Evolutionary conservation across 768 basidiomycete species (phyloP).

Genomic region (Podaxis sp.): DNA sequence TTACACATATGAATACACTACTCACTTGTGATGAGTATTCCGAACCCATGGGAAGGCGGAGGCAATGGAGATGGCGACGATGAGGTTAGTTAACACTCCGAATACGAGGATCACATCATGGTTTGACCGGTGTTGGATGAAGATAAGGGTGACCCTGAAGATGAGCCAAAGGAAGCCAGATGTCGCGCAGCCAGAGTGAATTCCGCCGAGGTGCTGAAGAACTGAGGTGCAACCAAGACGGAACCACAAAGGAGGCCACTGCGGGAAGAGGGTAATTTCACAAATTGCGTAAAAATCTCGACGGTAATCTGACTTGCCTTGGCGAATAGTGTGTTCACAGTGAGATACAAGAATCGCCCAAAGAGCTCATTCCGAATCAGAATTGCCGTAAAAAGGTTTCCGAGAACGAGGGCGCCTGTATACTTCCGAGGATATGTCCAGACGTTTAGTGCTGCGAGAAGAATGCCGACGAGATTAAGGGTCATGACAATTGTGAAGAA

Average conservation of each 20-base stretch:
- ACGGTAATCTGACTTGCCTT: slow-evolving; percentile 46
- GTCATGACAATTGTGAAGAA: slow-evolving; percentile 65
- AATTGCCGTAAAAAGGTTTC: slow-evolving; percentile 71
- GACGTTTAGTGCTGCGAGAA: slow-evolving; percentile 58
- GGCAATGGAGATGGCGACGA: slow-evolving; percentile 58
- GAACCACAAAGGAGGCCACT: slow-evolving; percentile 53
- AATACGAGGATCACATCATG: slow-evolving; percentile 56
- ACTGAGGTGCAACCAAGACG: slow-evolving; percentile 72
- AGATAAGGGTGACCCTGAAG: slow-evolving; percentile 55
- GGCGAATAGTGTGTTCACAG: slow-evolving; percentile 75
- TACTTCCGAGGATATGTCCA: slow-evolving; percentile 70
- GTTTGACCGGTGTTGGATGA: slow-evolving; percentile 49
- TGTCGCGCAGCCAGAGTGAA: slow-evolving; percentile 79
- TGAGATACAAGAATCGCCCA: slow-evolving; percentile 69
- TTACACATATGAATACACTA: neutral
- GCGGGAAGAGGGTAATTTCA: slow-evolving; percentile 1
- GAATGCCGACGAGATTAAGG: slow-evolving; percentile 59
- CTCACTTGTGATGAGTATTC: slow-evolving; percentile 80
- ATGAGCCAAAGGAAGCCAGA: slow-evolving; percentile 77
- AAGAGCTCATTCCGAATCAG: slow-evolving; percentile 83
- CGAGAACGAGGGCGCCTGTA: slow-evolving; percentile 71
- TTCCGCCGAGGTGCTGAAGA: slow-evolving; percentile 78
- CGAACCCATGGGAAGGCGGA: slow-evolving; percentile 80
- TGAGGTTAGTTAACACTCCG: slow-evolving; percentile 61
- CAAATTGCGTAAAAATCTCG: neutral